Percentiles rank a stretch among this genome's conserved stretches.
phyloP scores from a whole-genome alignment of 2,329 filamentous ascomycete genomes.

The Aschersonia sp. region DNA sequence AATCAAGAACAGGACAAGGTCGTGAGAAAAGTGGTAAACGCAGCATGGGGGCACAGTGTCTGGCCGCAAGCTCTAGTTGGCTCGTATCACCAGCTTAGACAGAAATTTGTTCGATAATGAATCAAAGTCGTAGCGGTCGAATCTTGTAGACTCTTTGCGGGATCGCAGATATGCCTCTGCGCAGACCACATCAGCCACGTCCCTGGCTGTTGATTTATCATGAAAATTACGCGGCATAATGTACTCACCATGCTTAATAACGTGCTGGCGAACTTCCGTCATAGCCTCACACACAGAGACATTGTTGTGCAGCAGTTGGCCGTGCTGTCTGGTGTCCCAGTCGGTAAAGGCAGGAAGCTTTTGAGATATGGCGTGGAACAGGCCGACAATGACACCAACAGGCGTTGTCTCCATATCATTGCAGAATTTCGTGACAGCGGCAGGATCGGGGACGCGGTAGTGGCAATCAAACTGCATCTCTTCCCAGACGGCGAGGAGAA shows the following conservation, averaged over 20 bases:
- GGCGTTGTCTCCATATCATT: constrained; percentile 92
- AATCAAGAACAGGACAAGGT: no score
- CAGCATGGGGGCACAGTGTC: not conserved
- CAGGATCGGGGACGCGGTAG: constrained; percentile 77
- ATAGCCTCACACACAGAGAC: constrained; percentile 84
- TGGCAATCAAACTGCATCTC: constrained; percentile 98
- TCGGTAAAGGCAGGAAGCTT: constrained; percentile 86
- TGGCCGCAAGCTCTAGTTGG: constrained; percentile 41
- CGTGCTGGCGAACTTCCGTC: constrained; percentile 87
- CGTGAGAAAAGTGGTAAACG: no score
- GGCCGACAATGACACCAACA: constrained; percentile 87
- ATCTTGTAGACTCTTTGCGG: constrained; percentile 58
- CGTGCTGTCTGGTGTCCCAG: constrained; percentile 87
- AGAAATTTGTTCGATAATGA: constrained; percentile 94
- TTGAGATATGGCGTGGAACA: constrained; percentile 96
- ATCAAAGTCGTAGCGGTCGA: constrained; percentile 87
- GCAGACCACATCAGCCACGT: constrained; percentile 9
- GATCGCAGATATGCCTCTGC: constrained; percentile 76
- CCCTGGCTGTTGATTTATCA: not conserved
- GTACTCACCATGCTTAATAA: constrained; percentile 78
- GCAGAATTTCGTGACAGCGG: constrained; percentile 86
- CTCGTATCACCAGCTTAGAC: constrained; percentile 88
- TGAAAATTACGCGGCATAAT: not conserved
- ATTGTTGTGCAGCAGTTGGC: constrained; percentile 83
- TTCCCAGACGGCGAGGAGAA: constrained; percentile 90